Evolutionary conservation across 2,329 filamentous ascomycete genomes (phyloP).

Genomic region (Nothopassalora personata): DNA sequence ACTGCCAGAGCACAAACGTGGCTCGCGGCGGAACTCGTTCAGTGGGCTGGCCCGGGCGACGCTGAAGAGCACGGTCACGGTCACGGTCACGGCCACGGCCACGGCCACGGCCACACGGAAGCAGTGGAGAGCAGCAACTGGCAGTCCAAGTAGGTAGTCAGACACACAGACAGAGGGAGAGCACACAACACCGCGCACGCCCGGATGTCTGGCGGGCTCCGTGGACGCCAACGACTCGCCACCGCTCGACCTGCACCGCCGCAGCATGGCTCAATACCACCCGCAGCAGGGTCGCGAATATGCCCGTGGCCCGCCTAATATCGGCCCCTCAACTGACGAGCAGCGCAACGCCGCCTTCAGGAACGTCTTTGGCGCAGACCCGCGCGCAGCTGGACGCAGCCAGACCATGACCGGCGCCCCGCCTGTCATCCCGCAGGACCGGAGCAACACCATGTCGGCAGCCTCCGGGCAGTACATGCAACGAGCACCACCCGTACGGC

Average conservation of each 20-base stretch:
- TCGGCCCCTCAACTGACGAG: slow-evolving; percentile 50
- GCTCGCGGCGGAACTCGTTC: background rate
- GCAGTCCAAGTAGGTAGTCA: background rate
- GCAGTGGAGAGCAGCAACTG: background rate
- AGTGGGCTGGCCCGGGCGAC: background rate
- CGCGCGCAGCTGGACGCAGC: slow-evolving; percentile 72
- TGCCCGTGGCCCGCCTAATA: slow-evolving; percentile 36
- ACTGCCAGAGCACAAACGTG: background rate
- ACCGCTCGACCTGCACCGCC: background rate
- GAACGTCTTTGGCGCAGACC: slow-evolving; percentile 87
- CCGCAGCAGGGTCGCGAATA: slow-evolving; percentile 58
- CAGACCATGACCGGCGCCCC: slow-evolving; percentile 90
- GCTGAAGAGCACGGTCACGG: slow-evolving; percentile 1
- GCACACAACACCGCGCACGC: background rate
- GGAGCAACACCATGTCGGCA: slow-evolving; percentile 64
- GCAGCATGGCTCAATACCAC: slow-evolving; percentile 58
- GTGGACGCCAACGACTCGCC: slow-evolving; percentile 9
- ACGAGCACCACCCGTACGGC: slow-evolving; percentile 57
- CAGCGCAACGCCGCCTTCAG: slow-evolving; percentile 93
- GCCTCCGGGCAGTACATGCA: slow-evolving; percentile 47
- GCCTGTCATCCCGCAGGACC: slow-evolving; percentile 55
- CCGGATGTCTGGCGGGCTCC: slow-evolving; percentile 18
- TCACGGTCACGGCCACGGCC: background rate
- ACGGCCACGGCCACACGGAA: background rate
- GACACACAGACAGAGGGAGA: background rate